Conservation (phyloP, 768 basidiomycete species). For the Tephrocybe sp. region DNA sequence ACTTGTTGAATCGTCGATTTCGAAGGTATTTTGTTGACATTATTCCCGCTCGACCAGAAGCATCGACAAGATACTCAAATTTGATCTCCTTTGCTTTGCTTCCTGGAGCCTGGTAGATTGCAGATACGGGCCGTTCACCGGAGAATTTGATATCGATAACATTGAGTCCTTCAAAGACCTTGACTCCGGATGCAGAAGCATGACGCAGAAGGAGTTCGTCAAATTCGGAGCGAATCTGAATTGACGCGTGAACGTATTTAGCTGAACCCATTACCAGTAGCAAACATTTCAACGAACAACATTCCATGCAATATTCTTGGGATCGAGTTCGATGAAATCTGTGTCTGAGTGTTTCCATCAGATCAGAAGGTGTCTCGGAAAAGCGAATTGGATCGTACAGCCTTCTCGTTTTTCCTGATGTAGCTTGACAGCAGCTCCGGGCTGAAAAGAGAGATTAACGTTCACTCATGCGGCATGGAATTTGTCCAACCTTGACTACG, state of each 20-base stretch:
- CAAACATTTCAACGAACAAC: slow-evolving; percentile 42
- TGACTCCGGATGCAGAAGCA: slow-evolving; percentile 44
- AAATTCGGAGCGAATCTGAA: slow-evolving; percentile 56
- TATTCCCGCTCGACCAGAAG: slow-evolving; percentile 58
- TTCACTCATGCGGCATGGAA: no score
- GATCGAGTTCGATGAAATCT: slow-evolving; percentile 54
- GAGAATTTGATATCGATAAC: slow-evolving; percentile 49
- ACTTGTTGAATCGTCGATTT: slow-evolving; percentile 52
- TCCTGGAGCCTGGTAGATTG: background rate
- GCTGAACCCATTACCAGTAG: background rate
- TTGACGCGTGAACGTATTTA: background rate
- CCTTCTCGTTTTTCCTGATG: slow-evolving; percentile 54
- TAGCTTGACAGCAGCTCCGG: slow-evolving; percentile 62
- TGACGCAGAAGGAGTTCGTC: slow-evolving; percentile 60
- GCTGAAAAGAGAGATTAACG: slow-evolving; percentile 33
- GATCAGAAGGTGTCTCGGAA: slow-evolving; percentile 10
- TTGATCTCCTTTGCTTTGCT: slow-evolving; percentile 39
- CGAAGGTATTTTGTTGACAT: slow-evolving; percentile 60
- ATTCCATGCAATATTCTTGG: slow-evolving; percentile 57
- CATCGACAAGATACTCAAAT: slow-evolving; percentile 66
- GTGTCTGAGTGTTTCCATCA: slow-evolving; percentile 50
- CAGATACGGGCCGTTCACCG: slow-evolving; percentile 10
- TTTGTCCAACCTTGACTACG: slow-evolving; percentile 27
- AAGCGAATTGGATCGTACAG: slow-evolving; percentile 36
- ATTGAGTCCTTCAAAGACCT: slow-evolving; percentile 47